Base-by-base conservation (phyloP, 495 filamentous ascomycete species). In the Trichoderma asperelloides region DNA sequence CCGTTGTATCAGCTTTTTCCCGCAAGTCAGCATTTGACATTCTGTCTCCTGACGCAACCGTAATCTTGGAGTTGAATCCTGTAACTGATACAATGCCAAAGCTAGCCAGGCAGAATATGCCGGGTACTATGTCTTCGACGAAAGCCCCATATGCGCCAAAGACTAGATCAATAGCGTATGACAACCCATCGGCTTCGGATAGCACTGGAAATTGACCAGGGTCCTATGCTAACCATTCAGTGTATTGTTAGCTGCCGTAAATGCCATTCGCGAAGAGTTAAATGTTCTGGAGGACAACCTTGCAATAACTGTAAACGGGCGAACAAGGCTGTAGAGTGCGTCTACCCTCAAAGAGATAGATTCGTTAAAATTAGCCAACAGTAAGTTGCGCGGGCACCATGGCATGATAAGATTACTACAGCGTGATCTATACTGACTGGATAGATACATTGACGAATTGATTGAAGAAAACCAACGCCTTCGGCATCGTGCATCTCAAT, bases 191-290 rank as follows among this genome's bases (percentile, higher is more conserved):
- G 39, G 39, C 12, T 40, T 40, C 39, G 39, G 39, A 40, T 6
- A 40, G 39, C 39, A 40, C 12, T 40, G 39, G 39, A 5, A 43
- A 13, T 33, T 43, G 41, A 13, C 2, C 9, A 43, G 9, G 9
- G 16, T 43, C 16, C 2, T 43, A 43, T 43, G 41, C 41, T 43
- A 43, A 43, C 41, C 2, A 13, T 13, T 2, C 16, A 3, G 11
- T 43, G 16, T 1, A 16, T 2, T 8, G 1, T 65, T 66, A 81
- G 78, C 16, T 82, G 79, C 63, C 74, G 80, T 67, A 72, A 79
- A 71, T 82, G 79, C 69, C 79, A 82, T 74, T 45, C 74, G 13
- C 79, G 79, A 66, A 82, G 81, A 65, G 80, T 82, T 40, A 82
- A 80, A 70, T 82, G 79, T 60, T 80, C 79, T 1, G 79, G 79